Evolutionary conservation across 2,329 filamentous ascomycete genomes (phyloP).

Genomic region (Sclerotinia nivalis): DNA sequence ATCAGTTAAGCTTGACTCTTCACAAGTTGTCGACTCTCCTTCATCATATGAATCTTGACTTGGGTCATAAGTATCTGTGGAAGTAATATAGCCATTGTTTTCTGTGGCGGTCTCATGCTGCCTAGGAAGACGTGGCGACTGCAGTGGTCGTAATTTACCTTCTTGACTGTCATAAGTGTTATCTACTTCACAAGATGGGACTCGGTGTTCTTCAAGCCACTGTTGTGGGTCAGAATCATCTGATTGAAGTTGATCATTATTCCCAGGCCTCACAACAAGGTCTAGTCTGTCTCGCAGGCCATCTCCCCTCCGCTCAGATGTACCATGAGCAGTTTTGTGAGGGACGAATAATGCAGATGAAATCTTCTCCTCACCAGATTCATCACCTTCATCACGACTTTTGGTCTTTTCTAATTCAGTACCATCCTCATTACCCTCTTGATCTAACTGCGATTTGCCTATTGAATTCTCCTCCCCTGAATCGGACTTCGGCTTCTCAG

Average conservation of each 20-base stretch:
- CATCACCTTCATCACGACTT: conserved; percentile 49
- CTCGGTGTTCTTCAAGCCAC: conserved; percentile 41
- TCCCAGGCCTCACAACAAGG: conserved; percentile 19
- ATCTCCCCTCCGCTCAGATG: conserved; percentile 41
- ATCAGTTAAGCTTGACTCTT: conserved; percentile 36
- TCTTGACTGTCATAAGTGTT: conserved; percentile 31
- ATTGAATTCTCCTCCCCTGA: conserved; percentile 16
- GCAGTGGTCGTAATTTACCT: conserved; percentile 24
- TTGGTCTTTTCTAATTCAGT: conserved; percentile 33
- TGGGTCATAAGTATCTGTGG: conserved; percentile 23
- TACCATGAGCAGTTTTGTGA: conserved; percentile 59
- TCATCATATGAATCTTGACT: conserved; percentile 35
- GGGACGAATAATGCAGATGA: conserved; percentile 83
- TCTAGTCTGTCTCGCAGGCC: conserved; percentile 25
- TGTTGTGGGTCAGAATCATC: conserved; percentile 39
- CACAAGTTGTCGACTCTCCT: conserved; percentile 31
- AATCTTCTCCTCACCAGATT: conserved; percentile 79
- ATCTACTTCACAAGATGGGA: conserved; percentile 44
- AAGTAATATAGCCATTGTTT: conserved; percentile 22
- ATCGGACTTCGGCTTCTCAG: conserved; percentile 33
- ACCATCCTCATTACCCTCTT: conserved; percentile 45
- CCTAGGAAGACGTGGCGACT: conserved; percentile 31
- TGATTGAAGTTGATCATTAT: conserved; percentile 25
- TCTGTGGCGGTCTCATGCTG: conserved; percentile 24
- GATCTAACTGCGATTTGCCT: conserved; percentile 15